Base-by-base conservation (phyloP, 768 basidiomycete species). In the Naganishia friedmannii region DNA sequence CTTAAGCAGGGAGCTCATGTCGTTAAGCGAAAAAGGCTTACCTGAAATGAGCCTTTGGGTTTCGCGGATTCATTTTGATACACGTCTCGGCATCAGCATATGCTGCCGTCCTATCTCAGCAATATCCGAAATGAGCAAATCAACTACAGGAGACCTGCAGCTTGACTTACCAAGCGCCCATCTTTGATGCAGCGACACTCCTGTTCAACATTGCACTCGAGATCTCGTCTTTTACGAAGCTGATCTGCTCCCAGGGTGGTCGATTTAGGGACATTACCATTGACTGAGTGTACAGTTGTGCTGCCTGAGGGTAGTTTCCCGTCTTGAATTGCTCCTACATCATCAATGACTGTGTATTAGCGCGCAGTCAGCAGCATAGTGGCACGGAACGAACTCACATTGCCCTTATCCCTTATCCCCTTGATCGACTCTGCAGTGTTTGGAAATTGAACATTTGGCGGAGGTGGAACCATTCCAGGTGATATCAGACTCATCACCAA, bases 1-100 rank as follows among this genome's bases (percentile, higher is more conserved):
- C 56, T 34, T 3, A 42, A 15, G 31, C 45, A 19, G 1, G 0
- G 42, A 21, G 8, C 17, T 3, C 0, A 26, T 48, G 54, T 23
- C n/a, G 17, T 39, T 45, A 28, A 1, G 31, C 17, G 17, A 37
- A 37, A 29, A 26, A 12, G 32, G 23, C n/a, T 12, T 57, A 74
- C 75, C 96, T 86, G 84, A 96, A 96, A 80, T 97, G 91, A 0
- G 93, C 96, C 78, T 98, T 99, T 75, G 90, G 87, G 94, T 95
- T 98, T 54, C 87, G 88, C 68, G 88, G 85, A 76, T 92, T 90
- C 65, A 96, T 83, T 73, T 86, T 82, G 51, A 96, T 89, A 76
- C 97, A 93, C 1, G 88, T 88, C 68, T 98, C 93, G 0, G 96
- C 93, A 77, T 99, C 96, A 2, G 80, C 75, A 34, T 76, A 70